Evolutionary conservation across 805 yeast species (phyloP), one percentile per base, ranked within the genome.

Genomic region (Lachancea waltii): DNA sequence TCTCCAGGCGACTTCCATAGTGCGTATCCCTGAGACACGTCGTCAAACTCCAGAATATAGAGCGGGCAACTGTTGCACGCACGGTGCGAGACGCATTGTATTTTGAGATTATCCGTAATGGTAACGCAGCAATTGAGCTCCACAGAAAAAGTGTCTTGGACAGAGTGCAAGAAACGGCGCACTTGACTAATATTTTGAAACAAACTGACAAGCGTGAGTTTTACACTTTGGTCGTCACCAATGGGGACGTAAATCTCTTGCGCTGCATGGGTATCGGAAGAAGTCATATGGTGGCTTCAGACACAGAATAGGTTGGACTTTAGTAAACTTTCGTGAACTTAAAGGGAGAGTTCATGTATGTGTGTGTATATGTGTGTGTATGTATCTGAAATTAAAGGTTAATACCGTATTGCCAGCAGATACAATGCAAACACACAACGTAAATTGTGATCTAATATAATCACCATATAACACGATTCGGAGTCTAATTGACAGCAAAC

Each of bases 41-140:
- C 51, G 38, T 56, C 51, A 26, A 44, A 58, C 26, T 56, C 61
- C 6, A 58, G 36, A 19, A 58, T 46, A 32, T 46, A 58, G 28
- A 49, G 49, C 3, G 58, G 60, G n/a, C 41, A 38, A 9, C 42
- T 38, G 20, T 38, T 39, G 17, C 41, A 38, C 19, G 32, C 35
- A 5, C 40, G 35, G 22, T 43, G 44, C 1, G 51, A 45, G 11
- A 32, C 40, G 32, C 54, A 49, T 14, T 33, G 33, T 23, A 57
- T 38, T 38, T 55, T 56, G 32, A 58, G 44, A 42, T 56, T 58
- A 15, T 51, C 55, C 4, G 63, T 55, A 16, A 55, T 53, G 7
- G 61, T 58, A 35, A 47, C 56, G 6, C 45, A 40, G 7, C 49
- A 32, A 10, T 41, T 42, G 16, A 58, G 49, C 36, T 55, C 52